Conservation (phyloP, 352 stramenopile genomes). For the Pythium sp. region DNA sequence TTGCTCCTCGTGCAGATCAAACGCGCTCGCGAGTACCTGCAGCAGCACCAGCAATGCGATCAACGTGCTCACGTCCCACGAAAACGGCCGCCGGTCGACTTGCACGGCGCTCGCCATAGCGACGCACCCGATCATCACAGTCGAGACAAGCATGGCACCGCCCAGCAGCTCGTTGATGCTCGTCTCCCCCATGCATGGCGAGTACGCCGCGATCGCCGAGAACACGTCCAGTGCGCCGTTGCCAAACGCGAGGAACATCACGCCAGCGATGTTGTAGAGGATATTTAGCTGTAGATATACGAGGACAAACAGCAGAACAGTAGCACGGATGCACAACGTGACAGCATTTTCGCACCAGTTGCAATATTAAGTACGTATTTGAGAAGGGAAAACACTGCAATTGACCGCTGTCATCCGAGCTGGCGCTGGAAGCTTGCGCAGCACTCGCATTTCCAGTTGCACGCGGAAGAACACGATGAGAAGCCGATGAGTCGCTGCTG, state of each 20-base stretch:
- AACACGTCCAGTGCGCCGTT: conserved; percentile 98
- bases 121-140: conserved; percentile 88
- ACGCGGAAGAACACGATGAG: too few species aligned
- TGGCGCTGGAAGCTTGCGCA: too few species aligned
- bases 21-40: conserved; percentile 29
- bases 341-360: too few species aligned
- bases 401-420: too few species aligned
- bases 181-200: conserved; percentile 58
- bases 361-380: too few species aligned
- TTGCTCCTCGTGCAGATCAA: background rate
- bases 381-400: too few species aligned
- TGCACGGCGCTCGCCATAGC: conserved; percentile 69
- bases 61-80: conserved; percentile 55
- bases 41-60: conserved; percentile 48
- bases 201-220: conserved; percentile 86
- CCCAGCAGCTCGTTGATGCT: conserved; percentile 94
- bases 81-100: conserved; percentile 66
- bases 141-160: conserved; percentile 95
- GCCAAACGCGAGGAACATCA: conserved; percentile 97
- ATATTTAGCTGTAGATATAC: conserved; percentile 52
- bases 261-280: conserved; percentile 92
- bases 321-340: background rate
- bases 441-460: too few species aligned
- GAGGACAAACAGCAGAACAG: background rate
- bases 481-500: too few species aligned